Base-by-base conservation (phyloP, 2,329 filamentous ascomycete species). In the Cercospora nicotianae region DNA sequence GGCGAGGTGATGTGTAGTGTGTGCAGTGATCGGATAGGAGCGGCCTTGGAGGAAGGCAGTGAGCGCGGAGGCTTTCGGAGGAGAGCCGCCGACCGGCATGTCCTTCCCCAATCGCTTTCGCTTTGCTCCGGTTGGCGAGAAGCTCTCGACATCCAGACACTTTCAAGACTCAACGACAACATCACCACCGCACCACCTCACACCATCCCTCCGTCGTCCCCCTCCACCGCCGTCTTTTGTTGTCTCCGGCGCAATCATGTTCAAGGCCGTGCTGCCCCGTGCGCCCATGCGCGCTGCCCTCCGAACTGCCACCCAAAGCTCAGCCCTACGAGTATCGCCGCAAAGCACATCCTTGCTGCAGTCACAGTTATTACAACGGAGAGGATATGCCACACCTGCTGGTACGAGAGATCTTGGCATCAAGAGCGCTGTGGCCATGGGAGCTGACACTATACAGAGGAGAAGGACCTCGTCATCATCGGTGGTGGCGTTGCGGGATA, bases 401-500 rank as follows among this genome's bases (percentile, higher is more conserved):
- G 81, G 82, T 84, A 74, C 68, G 73, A 42, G 20, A 65, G 61
- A 69, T 65, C 60, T 13, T 10, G 12, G 13, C 53, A 30, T 30
- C 18, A 61, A 53, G 58, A 69, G 18, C 30, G 48, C 13, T 18
- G 30, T 18, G 39, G 16, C 5, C 45, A 67, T 16, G 39, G 3
- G 39, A 23, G 62, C 80, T 83, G 72, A 82, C 74, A 68, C 20
- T 30, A 31, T 69, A 74, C 80, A 93, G 93, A 94, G 81, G 93
- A 97, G 82, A 96, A 97, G 83, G 95, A 99, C 82, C 87, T 99
- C 65, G 91, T 99, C 79, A 94, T 99, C 83, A 97, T 99, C 79
- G 95, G 95, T 78, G 95, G 95, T 81, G 95, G 95, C 84, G 95
- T 98, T 78, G 95, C 94, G 76, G 95, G 95, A 79, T 99, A 99